Conservation (phyloP, 768 basidiomycete genomes). For the Suillus placidus region DNA sequence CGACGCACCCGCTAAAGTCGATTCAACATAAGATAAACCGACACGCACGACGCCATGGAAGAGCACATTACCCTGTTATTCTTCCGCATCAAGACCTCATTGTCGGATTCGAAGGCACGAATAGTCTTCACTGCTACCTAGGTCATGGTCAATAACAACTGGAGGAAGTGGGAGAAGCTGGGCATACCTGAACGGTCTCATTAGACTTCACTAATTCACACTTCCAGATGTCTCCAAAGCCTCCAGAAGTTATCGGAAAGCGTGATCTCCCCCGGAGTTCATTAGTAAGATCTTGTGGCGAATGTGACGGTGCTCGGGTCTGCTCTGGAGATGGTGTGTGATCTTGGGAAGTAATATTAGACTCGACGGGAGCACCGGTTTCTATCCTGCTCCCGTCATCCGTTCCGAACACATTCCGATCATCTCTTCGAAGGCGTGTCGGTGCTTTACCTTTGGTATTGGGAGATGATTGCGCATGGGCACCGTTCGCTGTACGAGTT, state of each 20-base stretch:
- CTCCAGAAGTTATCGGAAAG: not conserved
- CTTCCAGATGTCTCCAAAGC: not conserved
- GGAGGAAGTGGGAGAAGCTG: not conserved
- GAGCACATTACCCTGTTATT: not conserved
- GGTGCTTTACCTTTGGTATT: no score
- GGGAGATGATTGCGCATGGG: conserved; percentile 6
- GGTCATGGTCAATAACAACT: not conserved
- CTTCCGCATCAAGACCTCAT: not conserved
- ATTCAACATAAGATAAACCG: not conserved
- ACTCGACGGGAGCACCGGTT: no score
- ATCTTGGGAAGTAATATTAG: no score
- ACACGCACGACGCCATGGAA: not conserved
- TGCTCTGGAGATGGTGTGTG: conserved; percentile 61
- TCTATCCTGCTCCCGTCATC: no score
- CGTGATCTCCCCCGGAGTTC: not conserved
- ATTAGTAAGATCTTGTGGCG: not conserved
- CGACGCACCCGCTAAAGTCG: not conserved
- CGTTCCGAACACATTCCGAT: no score
- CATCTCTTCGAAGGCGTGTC: no score
- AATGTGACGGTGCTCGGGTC: conserved; percentile 43
- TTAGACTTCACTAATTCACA: not conserved
- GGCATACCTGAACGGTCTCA: not conserved
- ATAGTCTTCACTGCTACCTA: conserved; percentile 1
- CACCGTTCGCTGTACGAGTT: conserved; percentile 38
- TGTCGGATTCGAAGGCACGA: not conserved